These are phyloP conservation scores for Pythium insidiosum DNA, from an alignment of 352 stramenopile species.

Conservation along the genomic window DNA sequence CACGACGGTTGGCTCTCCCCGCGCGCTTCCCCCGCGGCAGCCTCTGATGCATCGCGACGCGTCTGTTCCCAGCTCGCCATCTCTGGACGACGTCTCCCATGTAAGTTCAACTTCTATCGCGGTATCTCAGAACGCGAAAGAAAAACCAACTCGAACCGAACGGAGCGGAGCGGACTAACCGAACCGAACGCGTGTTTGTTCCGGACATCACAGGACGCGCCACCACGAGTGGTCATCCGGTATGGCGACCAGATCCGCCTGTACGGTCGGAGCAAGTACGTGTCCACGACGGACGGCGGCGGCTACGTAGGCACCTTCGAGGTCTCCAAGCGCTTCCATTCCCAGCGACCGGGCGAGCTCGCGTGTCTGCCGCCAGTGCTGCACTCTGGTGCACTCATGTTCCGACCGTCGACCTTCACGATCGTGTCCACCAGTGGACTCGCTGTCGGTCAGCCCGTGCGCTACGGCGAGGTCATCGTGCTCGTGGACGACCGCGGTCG, in stretches of 20 bases:
- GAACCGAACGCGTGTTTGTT: constrained; percentile 15
- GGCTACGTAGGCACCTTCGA: constrained; percentile 74
- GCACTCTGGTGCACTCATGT: constrained; percentile 23
- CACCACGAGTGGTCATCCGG: constrained; percentile 54
- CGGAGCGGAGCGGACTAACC: background rate
- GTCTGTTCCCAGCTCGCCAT: background rate
- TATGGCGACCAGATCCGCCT: constrained; percentile 67
- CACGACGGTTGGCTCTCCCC: too few species aligned
- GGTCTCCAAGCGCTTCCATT: constrained; percentile 35
- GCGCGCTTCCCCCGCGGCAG: background rate
- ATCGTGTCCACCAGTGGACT: constrained; percentile 63
- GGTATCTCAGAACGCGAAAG: background rate
- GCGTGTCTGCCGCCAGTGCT: constrained; percentile 56
- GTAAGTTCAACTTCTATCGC: background rate
- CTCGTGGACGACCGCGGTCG: constrained; percentile 52
- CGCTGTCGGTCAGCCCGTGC: constrained; percentile 48
- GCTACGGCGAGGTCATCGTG: constrained; percentile 76
- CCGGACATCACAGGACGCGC: too few species aligned
- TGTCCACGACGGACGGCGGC: constrained; percentile 10
- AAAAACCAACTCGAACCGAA: background rate
- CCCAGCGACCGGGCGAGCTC: constrained; percentile 54
- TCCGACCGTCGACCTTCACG: constrained; percentile 45
- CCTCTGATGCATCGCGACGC: background rate
- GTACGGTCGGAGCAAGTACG: constrained; percentile 58
- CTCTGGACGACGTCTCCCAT: background rate